A percentile compares a stretch with the other conserved stretches of the same genome.
Conservation (phyloP, 1,284 basidiomycete species). For the Pterulicium gracile region DNA sequence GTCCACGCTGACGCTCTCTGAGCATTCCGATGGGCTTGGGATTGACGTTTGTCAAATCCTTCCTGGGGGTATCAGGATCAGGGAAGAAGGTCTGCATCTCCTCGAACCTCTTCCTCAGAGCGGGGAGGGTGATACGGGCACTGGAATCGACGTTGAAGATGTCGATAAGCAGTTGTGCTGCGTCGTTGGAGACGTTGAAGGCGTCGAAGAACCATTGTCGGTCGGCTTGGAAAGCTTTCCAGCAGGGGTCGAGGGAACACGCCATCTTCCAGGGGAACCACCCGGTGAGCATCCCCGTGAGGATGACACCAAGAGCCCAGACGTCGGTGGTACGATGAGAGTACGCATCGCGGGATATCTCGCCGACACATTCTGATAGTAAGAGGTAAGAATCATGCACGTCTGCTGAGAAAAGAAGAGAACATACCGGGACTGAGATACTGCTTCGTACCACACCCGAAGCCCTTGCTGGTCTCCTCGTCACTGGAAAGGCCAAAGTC, state of each 20-base stretch:
- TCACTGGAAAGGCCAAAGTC: slow-evolving; percentile 65
- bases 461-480: slow-evolving; percentile 14
- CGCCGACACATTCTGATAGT: slow-evolving; percentile 43
- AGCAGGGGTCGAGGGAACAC: slow-evolving; percentile 43
- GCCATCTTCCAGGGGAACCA: slow-evolving; percentile 67
- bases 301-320: slow-evolving; percentile 66
- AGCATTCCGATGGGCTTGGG: too few relatives aligned
- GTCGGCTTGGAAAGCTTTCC: slow-evolving; percentile 42
- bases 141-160: slow-evolving; percentile 28
- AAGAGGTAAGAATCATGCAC: neutral
- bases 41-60: too few relatives aligned
- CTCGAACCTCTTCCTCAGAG: neutral
- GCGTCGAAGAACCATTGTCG: slow-evolving; percentile 40
- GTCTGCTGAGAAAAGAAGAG: neutral
- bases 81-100: neutral
- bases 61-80: too few relatives aligned
- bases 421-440: neutral
- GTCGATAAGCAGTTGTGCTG: slow-evolving; percentile 27
- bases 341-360: slow-evolving; percentile 17
- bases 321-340: slow-evolving; percentile 62
- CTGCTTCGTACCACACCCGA: neutral
- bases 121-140: slow-evolving; percentile 21
- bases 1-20: too few relatives aligned
- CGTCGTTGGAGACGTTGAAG: slow-evolving; percentile 38
- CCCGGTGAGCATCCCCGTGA: slow-evolving; percentile 62